Base-by-base conservation (phyloP, 202 grass and related monocot genomes). In the Panicum hallii region DNA sequence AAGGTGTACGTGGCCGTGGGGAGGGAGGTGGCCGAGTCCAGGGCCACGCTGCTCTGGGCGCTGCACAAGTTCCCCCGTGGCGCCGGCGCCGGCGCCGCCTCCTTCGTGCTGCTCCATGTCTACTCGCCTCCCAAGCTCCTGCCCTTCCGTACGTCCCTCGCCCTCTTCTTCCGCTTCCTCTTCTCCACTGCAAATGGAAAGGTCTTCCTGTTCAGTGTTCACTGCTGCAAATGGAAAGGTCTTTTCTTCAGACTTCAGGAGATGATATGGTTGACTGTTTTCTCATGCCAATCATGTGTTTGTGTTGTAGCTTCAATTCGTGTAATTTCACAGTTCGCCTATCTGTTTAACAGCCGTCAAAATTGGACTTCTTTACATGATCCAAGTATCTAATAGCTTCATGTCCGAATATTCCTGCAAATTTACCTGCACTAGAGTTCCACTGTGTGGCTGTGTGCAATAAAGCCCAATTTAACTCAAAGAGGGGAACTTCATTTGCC, bases 91-190 rank as follows among this genome's bases (percentile, higher is more conserved):
- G 72, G 30, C 53, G 54, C 20, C 15, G 38, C 53, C 19, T 50
- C 52, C 72, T 82, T 94, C 30, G 89, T 94, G 63, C 78, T 94
- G 56, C n/a, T 94, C 23, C 92, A 94, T 56, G 89, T 94, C 32
- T 75, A 82, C 79, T 74, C 72, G 42, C 56, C 66, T 64, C 64
- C 77, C 72, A 85, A 88, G 48, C 67, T 82, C 77, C 11, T 91
- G 3, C 55, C 60, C 69, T 15, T 80, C 17, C 8, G 84, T 91
- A 79, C 28, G 81, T 20, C 8, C 49, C 32, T 34, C 60, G 5
- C 66, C 56, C 9, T 17, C 32, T 11, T 19, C 72, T 14, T 11
- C 30, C 5, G 5, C 22, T 56, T 44, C 38, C 41, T 44, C 9
- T 20, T 19, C 42, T 44, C 19, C 44, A 15, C 54, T 26, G 11